Conservation (phyloP, 2,329 filamentous ascomycete genomes). For the Lachnum nothofagi region DNA sequence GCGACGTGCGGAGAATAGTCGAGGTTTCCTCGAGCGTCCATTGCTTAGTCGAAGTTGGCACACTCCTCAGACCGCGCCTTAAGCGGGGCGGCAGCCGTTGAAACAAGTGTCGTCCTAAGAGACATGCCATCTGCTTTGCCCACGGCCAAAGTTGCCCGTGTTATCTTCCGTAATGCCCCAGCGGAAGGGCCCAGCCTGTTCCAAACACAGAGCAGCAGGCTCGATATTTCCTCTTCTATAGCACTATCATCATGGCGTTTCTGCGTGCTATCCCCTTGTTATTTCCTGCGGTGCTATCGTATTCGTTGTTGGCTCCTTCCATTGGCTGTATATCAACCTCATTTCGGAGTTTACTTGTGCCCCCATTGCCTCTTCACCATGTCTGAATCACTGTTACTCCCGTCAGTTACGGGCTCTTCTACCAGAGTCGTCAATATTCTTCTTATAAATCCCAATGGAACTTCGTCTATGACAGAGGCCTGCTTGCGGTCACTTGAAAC, state of each 20-base stretch:
- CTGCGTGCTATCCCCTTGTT: no score
- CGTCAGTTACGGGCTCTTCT: constrained; percentile 26
- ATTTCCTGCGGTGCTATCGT: neutral
- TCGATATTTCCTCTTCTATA: no score
- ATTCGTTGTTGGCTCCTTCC: no score
- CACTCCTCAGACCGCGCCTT: neutral
- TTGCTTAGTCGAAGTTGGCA: neutral
- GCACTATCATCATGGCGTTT: no score
- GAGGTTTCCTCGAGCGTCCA: no score
- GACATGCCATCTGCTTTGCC: neutral
- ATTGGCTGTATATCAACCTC: neutral
- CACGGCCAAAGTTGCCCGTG: constrained; percentile 10
- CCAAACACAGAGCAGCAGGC: no score
- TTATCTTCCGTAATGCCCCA: constrained; percentile 1
- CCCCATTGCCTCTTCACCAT: constrained; percentile 2
- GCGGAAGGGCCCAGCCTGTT: no score
- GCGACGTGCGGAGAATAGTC: no score
- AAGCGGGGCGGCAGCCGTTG: constrained; percentile 5
- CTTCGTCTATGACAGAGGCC: constrained; percentile 42
- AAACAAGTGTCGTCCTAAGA: no score
- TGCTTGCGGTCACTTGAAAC: constrained; percentile 41
- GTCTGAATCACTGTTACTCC: constrained; percentile 10
- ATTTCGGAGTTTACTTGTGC: neutral
- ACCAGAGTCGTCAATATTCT: constrained; percentile 36
- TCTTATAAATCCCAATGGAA: constrained; percentile 46